phyloP scores from a whole-genome alignment of 192 early-diverging fungal species.

The Linnemannia exigua region DNA sequence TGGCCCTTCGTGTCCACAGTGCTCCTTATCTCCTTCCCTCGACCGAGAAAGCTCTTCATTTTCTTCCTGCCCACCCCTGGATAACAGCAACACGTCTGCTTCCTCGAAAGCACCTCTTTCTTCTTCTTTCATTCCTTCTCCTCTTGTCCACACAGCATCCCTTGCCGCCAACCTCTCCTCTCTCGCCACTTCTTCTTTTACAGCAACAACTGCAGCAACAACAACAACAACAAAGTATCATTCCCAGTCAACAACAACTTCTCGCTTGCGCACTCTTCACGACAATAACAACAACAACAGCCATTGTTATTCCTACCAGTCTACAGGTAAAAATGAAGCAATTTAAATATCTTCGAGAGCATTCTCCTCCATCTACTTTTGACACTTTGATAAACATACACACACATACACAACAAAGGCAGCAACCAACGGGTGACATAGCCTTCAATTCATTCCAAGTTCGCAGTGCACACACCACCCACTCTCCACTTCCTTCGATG shows the following conservation, averaged over 20 bases:
- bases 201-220: background rate
- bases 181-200: background rate
- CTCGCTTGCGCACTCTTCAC: too few species aligned
- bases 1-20: background rate
- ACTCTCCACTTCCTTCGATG: background rate
- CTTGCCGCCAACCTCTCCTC: background rate
- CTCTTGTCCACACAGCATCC: background rate
- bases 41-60: background rate
- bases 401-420: background rate
- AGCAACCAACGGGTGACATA: background rate
- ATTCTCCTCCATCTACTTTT: background rate
- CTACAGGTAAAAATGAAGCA: background rate
- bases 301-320: background rate
- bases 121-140: background rate
- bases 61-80: background rate
- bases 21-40: background rate
- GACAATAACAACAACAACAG: too few species aligned
- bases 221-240: too few species aligned
- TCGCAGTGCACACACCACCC: conserved; percentile 5
- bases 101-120: background rate
- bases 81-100: background rate
- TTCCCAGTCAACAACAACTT: background rate
- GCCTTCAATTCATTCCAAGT: background rate
- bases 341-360: background rate
- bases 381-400: background rate